phyloP scores from a whole-genome alignment of 371 early-diverging fungal species.

The Mortierella sp. region DNA sequence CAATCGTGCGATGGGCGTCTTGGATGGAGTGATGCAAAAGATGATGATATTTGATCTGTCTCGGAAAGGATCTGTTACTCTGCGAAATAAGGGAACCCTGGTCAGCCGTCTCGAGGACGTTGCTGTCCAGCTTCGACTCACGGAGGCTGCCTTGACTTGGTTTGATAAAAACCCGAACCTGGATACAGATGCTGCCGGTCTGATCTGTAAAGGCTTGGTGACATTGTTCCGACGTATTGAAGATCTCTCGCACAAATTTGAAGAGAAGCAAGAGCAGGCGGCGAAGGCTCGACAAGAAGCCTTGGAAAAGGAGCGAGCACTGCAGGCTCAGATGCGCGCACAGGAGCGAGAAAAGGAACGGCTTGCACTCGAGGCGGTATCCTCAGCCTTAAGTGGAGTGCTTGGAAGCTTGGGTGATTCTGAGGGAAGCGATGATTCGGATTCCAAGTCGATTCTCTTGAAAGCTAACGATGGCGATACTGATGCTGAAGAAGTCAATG shows the following conservation, averaged over 20 bases:
- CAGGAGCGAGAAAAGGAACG: slow-evolving; percentile 46
- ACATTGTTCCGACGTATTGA: slow-evolving; percentile 43
- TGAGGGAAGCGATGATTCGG: slow-evolving; percentile 36
- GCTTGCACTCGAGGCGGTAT: slow-evolving; percentile 44
- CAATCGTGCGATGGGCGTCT: slow-evolving; percentile 51
- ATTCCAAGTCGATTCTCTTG: slow-evolving; percentile 51
- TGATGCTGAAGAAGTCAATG: slow-evolving; percentile 44
- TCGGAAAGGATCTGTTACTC: slow-evolving; percentile 51
- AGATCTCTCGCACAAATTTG: slow-evolving; percentile 50
- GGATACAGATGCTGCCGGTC: slow-evolving; percentile 47
- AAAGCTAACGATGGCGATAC: slow-evolving; percentile 50
- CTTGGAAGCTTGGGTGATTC: slow-evolving; percentile 22
- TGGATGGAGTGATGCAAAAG: slow-evolving; percentile 58
- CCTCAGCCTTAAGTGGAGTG: slow-evolving; percentile 38
- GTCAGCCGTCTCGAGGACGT: slow-evolving; percentile 51
- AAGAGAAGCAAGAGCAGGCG: slow-evolving; percentile 37
- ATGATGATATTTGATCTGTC: slow-evolving; percentile 61
- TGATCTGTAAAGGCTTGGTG: slow-evolving; percentile 52
- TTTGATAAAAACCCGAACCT: slow-evolving; percentile 54
- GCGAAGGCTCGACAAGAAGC: slow-evolving; percentile 30
- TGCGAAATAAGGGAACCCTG: slow-evolving; percentile 48
- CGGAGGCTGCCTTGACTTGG: slow-evolving; percentile 52
- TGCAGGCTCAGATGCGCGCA: slow-evolving; percentile 20
- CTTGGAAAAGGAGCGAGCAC: slow-evolving; percentile 8
- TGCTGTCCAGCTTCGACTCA: slow-evolving; percentile 46